Base-by-base conservation (phyloP, 805 yeast genomes). In the Clavispora asparagi region DNA sequence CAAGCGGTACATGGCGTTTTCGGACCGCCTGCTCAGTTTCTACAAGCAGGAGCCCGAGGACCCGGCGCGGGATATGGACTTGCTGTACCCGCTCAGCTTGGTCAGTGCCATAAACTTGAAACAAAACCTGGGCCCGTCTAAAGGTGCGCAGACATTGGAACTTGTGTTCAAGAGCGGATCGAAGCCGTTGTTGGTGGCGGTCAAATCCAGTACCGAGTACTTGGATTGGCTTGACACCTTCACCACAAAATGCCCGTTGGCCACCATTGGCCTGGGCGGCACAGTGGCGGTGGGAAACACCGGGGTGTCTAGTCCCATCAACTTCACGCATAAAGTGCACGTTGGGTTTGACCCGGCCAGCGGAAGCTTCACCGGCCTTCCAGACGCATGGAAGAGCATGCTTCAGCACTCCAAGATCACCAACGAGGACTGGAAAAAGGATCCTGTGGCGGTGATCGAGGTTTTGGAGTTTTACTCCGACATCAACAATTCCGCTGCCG, bases 201-300 rank as follows among this genome's bases (percentile, higher is more conserved):
- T 91, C 50, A 90, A 88, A 61, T 73, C 84, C 16, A 87, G 88
- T 56, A 78, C 81, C 47, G 97, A 92, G 49, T 74, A 87, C 51
- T 81, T 87, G 60, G 84, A 86, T 49, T 91, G 98, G 98, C 77
- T 91, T 45, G 97, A 91, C 65, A 85, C 89, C 11, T 87, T 91
- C 51, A 81, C 84, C 48, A 79, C 87, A 13, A 83, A 83, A 62
- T 84, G 89, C 55, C 91, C 91, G 1, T 68, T 78, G 68, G 77
- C 80, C 23, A 64, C 63, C 41, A 67, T 67, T 38, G 70, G 67
- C 40, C 60, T 56, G 43, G 56, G 53, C 27, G 54, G 53, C 27
- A 19, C 51, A 5, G 42, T 56, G 2, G 47, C 55, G 25, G 40
- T 50, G 43, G 70, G 66, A 23, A 55, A 70, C 60, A 67, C 75